Percentiles rank a stretch among this genome's conserved stretches.
Conservation (phyloP, 257 asterid species). For the Nicotiana otophora region DNA sequence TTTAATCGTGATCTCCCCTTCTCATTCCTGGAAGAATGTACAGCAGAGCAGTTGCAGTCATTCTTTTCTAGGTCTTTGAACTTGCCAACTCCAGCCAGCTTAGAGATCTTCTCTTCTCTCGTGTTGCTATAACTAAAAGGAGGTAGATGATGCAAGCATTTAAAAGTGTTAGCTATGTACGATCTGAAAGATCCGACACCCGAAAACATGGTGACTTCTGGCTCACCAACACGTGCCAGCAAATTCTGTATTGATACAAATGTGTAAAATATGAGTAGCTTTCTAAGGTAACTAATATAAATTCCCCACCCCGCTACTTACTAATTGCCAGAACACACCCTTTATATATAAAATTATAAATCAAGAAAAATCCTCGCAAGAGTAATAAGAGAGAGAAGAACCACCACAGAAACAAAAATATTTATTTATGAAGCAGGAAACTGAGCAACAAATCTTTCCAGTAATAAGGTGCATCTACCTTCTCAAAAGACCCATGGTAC, state of each 20-base stretch:
- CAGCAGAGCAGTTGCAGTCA: neutral
- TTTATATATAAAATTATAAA: too few relatives aligned
- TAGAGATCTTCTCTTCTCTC: neutral
- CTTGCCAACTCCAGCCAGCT: neutral
- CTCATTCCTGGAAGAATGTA: neutral
- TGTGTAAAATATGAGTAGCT: neutral
- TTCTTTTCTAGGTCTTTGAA: neutral
- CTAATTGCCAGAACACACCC: too few relatives aligned
- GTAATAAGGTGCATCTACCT: conserved; percentile 37
- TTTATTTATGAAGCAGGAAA: neutral
- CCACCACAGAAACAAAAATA: neutral
- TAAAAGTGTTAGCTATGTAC: neutral
- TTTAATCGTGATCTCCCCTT: neutral
- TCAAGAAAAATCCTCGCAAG: too few relatives aligned
- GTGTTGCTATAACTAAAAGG: neutral
- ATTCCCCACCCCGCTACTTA: too few relatives aligned
- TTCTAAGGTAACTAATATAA: too few relatives aligned
- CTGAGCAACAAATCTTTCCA: neutral
- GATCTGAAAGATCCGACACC: neutral
- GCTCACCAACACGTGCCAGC: neutral
- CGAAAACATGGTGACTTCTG: neutral
- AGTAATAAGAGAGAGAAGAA: too few relatives aligned
- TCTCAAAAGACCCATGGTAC: conserved; percentile 87
- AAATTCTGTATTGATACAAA: neutral
- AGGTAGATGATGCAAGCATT: neutral